Evolutionary conservation across 129 eudicot species (phyloP).

Genomic region (Lonicera japonica): DNA sequence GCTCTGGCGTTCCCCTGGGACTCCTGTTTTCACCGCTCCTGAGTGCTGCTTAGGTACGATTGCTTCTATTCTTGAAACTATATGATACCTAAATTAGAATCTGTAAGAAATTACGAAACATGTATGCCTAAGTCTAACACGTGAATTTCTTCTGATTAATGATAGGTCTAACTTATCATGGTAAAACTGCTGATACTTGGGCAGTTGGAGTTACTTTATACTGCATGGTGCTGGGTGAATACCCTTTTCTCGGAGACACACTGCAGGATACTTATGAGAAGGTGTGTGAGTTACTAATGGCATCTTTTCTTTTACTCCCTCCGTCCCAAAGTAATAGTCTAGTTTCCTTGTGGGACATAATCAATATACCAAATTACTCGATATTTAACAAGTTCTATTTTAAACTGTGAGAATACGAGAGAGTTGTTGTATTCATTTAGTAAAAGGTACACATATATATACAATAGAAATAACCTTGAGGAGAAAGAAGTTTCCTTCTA

Average conservation of each 20-base stretch:
- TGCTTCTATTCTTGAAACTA: too few species aligned
- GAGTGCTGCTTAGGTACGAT: slow-evolving; percentile 89
- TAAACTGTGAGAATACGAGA: too few species aligned
- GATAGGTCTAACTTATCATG: slow-evolving; percentile 77
- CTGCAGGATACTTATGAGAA: slow-evolving; percentile 95
- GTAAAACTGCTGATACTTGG: slow-evolving; percentile 99
- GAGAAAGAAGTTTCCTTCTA: too few species aligned
- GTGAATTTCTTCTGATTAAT: background rate
- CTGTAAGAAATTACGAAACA: background rate
- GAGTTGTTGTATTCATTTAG: too few species aligned
- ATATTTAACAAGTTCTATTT: too few species aligned
- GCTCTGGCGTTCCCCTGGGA: slow-evolving; percentile 97
- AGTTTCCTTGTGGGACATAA: too few species aligned
- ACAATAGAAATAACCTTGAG: too few species aligned
- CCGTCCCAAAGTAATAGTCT: too few species aligned
- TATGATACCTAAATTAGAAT: background rate
- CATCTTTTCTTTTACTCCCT: background rate
- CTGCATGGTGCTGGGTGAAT: slow-evolving; percentile 70
- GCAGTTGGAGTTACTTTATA: slow-evolving; percentile 94
- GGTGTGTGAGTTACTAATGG: slow-evolving; percentile 28
- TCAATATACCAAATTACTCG: too few species aligned
- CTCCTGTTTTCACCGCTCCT: slow-evolving; percentile 98
- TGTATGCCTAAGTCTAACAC: background rate
- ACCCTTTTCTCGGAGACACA: slow-evolving; percentile 93
- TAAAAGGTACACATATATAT: too few species aligned